These are phyloP conservation scores for Phytopythium boreale DNA, from an alignment of 352 stramenopile genomes.

Conservation along the genomic window DNA sequence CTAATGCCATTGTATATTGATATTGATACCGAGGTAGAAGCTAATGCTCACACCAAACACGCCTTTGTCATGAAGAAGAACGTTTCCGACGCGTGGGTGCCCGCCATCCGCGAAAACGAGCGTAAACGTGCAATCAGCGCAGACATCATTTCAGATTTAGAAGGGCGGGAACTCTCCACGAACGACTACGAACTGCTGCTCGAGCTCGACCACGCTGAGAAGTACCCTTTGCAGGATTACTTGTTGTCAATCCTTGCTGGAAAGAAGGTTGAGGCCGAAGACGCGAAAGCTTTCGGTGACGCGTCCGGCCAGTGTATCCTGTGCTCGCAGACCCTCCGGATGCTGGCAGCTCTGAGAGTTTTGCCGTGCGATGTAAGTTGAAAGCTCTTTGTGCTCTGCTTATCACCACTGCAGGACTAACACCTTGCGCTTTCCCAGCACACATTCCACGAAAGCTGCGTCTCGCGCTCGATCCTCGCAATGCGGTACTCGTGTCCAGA, in stretches of 20 bases:
- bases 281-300: constrained; percentile 51
- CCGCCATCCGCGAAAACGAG: constrained; percentile 35
- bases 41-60: constrained; percentile 62
- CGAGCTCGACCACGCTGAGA: constrained; percentile 58
- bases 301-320: constrained; percentile 34
- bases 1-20: too few relatives aligned
- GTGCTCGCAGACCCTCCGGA: constrained; percentile 60
- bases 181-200: constrained; percentile 82
- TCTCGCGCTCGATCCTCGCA: constrained; percentile 56
- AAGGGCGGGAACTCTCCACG: constrained; percentile 75
- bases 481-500: constrained; percentile 3
- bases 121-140: constrained; percentile 19
- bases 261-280: constrained; percentile 34
- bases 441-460: constrained; percentile 74
- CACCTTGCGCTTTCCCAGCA: constrained; percentile 30
- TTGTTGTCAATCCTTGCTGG: constrained; percentile 51
- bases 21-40: too few relatives aligned
- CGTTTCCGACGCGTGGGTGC: constrained; percentile 52
- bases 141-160: constrained; percentile 55
- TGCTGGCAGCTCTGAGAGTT: constrained; percentile 49
- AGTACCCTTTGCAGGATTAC: constrained; percentile 69
- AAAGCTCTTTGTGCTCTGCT: neutral
- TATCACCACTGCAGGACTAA: neutral
- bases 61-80: constrained; percentile 72
- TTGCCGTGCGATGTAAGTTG: constrained; percentile 48